Base-by-base conservation (phyloP, 345 rosid species). In the Populus euphratica region DNA sequence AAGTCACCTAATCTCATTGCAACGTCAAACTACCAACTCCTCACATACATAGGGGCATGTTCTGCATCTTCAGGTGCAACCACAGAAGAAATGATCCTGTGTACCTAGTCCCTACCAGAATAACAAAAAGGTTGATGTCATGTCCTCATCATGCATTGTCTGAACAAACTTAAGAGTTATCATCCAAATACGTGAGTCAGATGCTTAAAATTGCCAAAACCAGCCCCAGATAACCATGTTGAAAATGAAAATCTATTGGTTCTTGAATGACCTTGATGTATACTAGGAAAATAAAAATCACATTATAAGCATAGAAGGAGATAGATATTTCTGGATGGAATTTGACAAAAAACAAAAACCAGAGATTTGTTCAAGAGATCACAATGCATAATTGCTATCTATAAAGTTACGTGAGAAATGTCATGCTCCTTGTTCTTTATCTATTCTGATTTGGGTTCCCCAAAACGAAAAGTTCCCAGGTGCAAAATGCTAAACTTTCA, bases 211-310 rank as follows among this genome's bases (percentile, higher is more conserved):
- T 5, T 39, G 21, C 10, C 2, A 31, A 23, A 20, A 39, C 33
- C 25, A 4, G 33, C 41, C 47, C 21, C 29, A 67, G 64, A 56
- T 7, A 36, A 38, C 5, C 68, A 18, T 56, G 21, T 8, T 44
- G 50, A 61, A 56, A 50, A 17, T 39, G 20, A 7, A 1, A 31
- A 72, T 39, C 77, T 77, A 83, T n/a, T 25, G 74, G 33, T 78
- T 83, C 77, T 76, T 84, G 87, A 87, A 89, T 75, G 89, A 85
- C 81, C 81, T 85, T 72, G 96, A 83, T 12, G 91, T 85, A 52
- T 90, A 89, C 96, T 89, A 91, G 72, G 72, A 35, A 35, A 13
- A 9, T 1, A 29, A 43, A 16, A 62, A 3, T 23, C 72, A 66
- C 8, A 41, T 31, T 35, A 77, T 65, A 20, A 73, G 18, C 38